Evolutionary conservation across 352 stramenopile species (phyloP).

Genomic region (Saprolegnia parasitica): DNA sequence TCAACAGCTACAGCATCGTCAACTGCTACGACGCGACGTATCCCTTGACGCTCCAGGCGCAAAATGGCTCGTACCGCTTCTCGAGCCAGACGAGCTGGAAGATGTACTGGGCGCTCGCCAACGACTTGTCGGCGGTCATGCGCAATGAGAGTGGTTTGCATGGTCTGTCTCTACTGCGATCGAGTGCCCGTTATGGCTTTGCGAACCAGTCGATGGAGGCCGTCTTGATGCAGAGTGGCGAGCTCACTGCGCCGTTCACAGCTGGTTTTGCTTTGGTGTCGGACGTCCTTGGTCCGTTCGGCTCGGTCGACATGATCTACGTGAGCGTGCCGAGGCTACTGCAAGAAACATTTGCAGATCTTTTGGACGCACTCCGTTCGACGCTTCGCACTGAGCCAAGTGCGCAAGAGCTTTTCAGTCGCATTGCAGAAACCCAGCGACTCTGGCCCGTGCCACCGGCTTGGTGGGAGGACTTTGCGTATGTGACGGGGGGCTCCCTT

Average conservation of each 20-base stretch:
- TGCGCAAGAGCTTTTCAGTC: too few species aligned
- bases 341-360: neutral
- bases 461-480: neutral
- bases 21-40: neutral
- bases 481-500: neutral
- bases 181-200: slow-evolving; percentile 5
- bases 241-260: neutral
- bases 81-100: slow-evolving; percentile 6
- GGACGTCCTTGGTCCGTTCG: slow-evolving; percentile 5
- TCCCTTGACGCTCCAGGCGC: neutral
- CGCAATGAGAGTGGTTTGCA: neutral
- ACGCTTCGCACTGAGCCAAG: too few species aligned
- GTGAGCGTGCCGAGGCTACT: neutral
- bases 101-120: slow-evolving; percentile 8
- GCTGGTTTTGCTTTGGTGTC: neutral
- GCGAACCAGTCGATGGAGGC: neutral
- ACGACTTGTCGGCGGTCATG: neutral
- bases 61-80: neutral
- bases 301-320: slow-evolving; percentile 7
- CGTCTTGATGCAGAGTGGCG: neutral
- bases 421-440: too few species aligned
- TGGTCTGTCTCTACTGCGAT: neutral
- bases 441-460: neutral
- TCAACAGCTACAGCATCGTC: neutral
- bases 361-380: too few species aligned